Evolutionary conservation across 176 grass and related monocot genomes (phyloP), one percentile per base, ranked within the genome.

Genomic region (Cocos nucifera): DNA sequence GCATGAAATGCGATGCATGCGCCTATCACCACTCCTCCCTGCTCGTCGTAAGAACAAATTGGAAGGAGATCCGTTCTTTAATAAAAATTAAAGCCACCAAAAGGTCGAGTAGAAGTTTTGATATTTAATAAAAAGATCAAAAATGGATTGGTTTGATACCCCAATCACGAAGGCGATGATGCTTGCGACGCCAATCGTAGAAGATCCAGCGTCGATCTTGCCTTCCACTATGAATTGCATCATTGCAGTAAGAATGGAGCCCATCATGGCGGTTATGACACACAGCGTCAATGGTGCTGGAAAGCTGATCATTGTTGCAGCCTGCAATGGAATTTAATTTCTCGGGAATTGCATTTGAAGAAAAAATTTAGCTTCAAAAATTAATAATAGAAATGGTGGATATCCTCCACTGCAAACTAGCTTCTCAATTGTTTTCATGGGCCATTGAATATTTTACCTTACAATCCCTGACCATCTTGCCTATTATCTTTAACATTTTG

Each of bases 261-360:
- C 90, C 25, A 86, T 59, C 17, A 86, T 49, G 17, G 86, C 86
- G 50, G 82, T 84, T 65, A 82, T 52, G 15, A 64, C 56, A 61
- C 82, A 81, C 61, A 89, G 74, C 3, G 80, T 84, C 30, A 80
- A 79, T 12, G 79, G 86, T 28, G 83, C 82, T 0, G 61, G 65
- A 70, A 95, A 95, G 39, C 67, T 69, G 39, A 82, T 60, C 83
- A 89, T 78, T 54, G 77, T 89, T 22, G 61, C 79, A 4, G 90
- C 80, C 90, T 89, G 81, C 35, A 72, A 51, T 28, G 51, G 21
- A 70, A 21, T 21, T 21, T 21, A 21, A 21, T 23, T 23, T 23
- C 23, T 2, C 23, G 23, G 23, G 23, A 23, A 23, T 23, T 23
- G 23, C 23, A 23, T 23, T 23, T 23, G 23, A 1, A 23, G n/a